phyloP scores from a whole-genome alignment of 208 protist genomes.

The Trypanosoma lewisi region DNA sequence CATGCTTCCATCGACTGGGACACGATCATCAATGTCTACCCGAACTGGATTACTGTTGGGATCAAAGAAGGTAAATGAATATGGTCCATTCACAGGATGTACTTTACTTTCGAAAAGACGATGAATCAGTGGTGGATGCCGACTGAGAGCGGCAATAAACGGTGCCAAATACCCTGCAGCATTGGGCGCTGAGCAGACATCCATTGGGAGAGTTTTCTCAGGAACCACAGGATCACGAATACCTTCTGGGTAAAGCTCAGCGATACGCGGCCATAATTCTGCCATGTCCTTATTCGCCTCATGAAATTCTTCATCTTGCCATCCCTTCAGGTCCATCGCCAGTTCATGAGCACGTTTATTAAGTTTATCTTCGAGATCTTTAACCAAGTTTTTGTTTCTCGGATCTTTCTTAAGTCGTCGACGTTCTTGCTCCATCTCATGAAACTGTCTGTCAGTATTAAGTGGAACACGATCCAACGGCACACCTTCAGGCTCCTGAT shows the following conservation, averaged over 20 bases:
- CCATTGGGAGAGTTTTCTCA: constrained; percentile 12
- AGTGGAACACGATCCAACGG: constrained; percentile 55
- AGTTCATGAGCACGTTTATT: constrained; percentile 67
- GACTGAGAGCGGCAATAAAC: constrained; percentile 72
- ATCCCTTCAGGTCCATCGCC: constrained; percentile 61
- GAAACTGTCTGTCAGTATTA: constrained; percentile 63
- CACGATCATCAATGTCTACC: constrained; percentile 81
- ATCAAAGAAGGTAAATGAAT: constrained; percentile 85
- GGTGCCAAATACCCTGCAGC: constrained; percentile 70
- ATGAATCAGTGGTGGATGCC: constrained; percentile 64
- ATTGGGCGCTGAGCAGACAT: constrained; percentile 46
- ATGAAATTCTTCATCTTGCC: constrained; percentile 84
- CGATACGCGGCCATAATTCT: constrained; percentile 71
- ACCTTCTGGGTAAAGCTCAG: constrained; percentile 75
- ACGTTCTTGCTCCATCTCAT: constrained; percentile 70
- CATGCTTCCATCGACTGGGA: constrained; percentile 48
- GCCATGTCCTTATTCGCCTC: constrained; percentile 63
- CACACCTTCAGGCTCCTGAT: constrained; percentile 78
- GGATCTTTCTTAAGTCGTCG: constrained; percentile 39
- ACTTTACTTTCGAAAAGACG: constrained; percentile 62
- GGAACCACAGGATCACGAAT: constrained; percentile 42
- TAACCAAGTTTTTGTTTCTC: constrained; percentile 28
- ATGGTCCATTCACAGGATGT: constrained; percentile 67
- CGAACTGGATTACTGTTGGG: constrained; percentile 78
- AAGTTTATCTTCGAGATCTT: constrained; percentile 54